Percentiles rank a stretch among this genome's conserved stretches.
phyloP scores from a whole-genome alignment of 192 early-diverging fungal species.

The Cladochytrium replicatum region DNA sequence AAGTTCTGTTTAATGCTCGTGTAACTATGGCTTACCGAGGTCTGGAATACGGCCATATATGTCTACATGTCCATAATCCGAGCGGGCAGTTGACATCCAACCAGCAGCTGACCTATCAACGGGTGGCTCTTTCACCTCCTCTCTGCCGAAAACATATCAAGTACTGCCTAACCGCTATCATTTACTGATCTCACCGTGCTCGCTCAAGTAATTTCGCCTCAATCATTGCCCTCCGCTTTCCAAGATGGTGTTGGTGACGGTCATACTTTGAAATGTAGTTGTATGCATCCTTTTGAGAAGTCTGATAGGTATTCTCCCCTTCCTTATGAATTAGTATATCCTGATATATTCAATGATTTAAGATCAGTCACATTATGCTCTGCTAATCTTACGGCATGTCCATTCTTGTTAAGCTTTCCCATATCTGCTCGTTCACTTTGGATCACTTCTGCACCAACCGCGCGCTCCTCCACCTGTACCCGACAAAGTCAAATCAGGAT shows the following conservation, averaged over 20 bases:
- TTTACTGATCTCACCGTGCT: constrained; percentile 23
- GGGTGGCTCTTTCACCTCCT: constrained; percentile 9
- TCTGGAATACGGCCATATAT: constrained; percentile 14
- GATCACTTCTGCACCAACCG: constrained; percentile 25
- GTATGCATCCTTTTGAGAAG: constrained; percentile 1
- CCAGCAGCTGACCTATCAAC: constrained; percentile 23
- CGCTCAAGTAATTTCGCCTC: constrained; percentile 33
- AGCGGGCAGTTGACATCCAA: constrained; percentile 29
- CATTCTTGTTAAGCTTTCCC: constrained; percentile 19
- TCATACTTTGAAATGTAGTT: not conserved
- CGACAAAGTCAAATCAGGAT: too few species aligned
- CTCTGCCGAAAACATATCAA: not conserved
- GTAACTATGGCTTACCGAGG: constrained; percentile 13
- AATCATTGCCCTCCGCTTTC: constrained; percentile 9
- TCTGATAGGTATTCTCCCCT: not conserved
- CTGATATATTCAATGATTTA: not conserved
- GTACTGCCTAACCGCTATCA: not conserved
- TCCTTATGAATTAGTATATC: constrained; percentile 9
- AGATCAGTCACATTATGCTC: too few species aligned
- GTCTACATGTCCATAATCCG: constrained; percentile 26
- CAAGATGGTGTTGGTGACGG: not conserved
- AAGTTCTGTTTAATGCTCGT: too few species aligned
- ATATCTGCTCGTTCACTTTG: constrained; percentile 22
- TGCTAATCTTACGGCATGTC: constrained; percentile 28
- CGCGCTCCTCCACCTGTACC: constrained; percentile 48